These are phyloP conservation scores for Erodium trifolium DNA, from an alignment of 441 rosid genomes.

Conservation along the genomic window DNA sequence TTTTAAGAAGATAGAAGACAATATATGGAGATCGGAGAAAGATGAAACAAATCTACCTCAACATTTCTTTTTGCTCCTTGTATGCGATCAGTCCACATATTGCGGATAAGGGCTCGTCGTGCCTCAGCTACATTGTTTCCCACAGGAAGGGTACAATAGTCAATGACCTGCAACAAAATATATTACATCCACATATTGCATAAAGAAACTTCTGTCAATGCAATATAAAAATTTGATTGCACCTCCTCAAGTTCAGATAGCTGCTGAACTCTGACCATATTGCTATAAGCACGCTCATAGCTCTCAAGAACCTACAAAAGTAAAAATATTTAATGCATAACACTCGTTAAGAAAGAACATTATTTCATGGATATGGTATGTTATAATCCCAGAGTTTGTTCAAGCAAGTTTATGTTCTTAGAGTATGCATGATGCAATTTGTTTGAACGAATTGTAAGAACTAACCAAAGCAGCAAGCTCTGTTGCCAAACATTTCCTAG, in stretches of 20 bases:
- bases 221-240: slow-evolving; percentile 18
- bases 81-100: slow-evolving; percentile 99
- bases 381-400: background rate
- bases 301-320: slow-evolving; percentile 84
- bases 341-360: background rate
- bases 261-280: slow-evolving; percentile 99
- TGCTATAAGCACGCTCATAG: slow-evolving; percentile 94
- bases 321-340: background rate
- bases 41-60: slow-evolving; percentile 49
- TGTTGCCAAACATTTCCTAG: slow-evolving; percentile 96
- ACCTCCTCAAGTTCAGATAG: slow-evolving; percentile 98
- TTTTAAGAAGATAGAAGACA: background rate
- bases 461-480: slow-evolving; percentile 99
- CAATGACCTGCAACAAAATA: slow-evolving; percentile 62
- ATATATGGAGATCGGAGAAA: background rate
- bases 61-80: slow-evolving; percentile 94
- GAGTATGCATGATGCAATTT: slow-evolving; percentile 1
- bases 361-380: background rate
- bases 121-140: slow-evolving; percentile 79
- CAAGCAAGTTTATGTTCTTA: background rate
- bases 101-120: slow-evolving; percentile 83
- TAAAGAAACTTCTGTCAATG: background rate
- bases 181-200: slow-evolving; percentile 6
- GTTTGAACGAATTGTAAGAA: slow-evolving; percentile 16
- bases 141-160: slow-evolving; percentile 83